Base-by-base conservation (phyloP, 2,329 filamentous ascomycete species). In the Aureobasidium sp. region DNA sequence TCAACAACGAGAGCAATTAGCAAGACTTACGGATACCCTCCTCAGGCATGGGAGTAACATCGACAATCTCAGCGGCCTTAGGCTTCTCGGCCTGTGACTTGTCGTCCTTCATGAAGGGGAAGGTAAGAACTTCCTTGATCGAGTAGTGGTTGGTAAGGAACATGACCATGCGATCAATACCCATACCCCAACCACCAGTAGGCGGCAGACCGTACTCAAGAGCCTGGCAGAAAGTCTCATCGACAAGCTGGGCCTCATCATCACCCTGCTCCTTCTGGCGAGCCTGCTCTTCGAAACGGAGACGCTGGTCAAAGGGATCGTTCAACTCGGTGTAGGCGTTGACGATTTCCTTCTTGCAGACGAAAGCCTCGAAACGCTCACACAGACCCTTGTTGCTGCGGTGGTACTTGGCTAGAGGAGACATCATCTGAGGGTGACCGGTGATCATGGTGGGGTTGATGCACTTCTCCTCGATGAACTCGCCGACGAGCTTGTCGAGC, bases 281-380 rank as follows among this genome's bases (percentile, higher is more conserved):
- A 5, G 92, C 93, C 78, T 99, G 94, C 84, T 97, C 93, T 75
- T 96, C 91, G 75, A 93, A 93, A 34, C 91, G 86, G 65, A 93
- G 78, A 64, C 94, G 85, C 80, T 99, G 94, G 76, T 97, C 92
- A 70, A 96, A 93, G 61, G 93, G 91, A 71, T 97, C 90, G 81
- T 96, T 95, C 83, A 99, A 87, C 85, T 99, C 94, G 42, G 93
- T 97, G 79, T 97, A 95, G 6, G 92, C 92, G 72, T 99, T 97
- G 71, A 88, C 88, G 68, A 97, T 97, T 75, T 97, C 93, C 84
- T 94, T 95, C 82, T 91, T 95, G 81, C 88, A 91, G 49, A 97
- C 94, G 68, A 99, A 99, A 11, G 90, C 92, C 78, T 99, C 94
- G 75, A 97, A 97, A 61, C 94, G 89, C 81, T 99, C 94, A 74